Evolutionary conservation across 2,329 filamentous ascomycete species (phyloP), one percentile per base, ranked within the genome.

Genomic region (Chaetomiaceae sp.): DNA sequence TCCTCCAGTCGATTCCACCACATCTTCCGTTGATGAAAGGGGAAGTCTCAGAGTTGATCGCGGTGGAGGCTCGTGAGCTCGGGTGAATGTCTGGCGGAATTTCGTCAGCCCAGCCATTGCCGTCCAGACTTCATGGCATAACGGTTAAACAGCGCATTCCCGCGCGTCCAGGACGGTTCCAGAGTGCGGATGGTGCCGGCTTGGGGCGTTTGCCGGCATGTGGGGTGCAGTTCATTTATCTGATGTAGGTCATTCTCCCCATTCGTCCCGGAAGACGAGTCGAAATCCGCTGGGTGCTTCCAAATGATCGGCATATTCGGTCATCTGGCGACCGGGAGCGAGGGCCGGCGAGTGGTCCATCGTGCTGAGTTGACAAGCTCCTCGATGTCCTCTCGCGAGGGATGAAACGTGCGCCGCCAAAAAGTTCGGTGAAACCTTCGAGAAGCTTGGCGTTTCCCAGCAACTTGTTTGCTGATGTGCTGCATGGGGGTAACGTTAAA

Each of bases 201-300:
- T 22, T 31, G 36, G 39, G 27, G 37, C 36, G 48, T 39, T 19
- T 48, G 53, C 44, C 44, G 48, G 29, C 6, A 22, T 45, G 49
- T 52, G 53, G 53, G 48, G 48, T 36, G 33, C 22, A 46, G 50
- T 56, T 56, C 54, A 56, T 56, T 47, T 53, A 50, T 50, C 39
- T 49, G 44, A 48, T 29, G 48, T 23, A 12, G 1, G 15, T 36
- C n/a, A 34, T 6, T 27, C 44, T 39, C 42, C 43, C 31, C 39
- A 51, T 56, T 52, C 19, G 39, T 19, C 39, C 33, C 36, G 45
- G 31, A 33, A 14, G 9, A n/a, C 11, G 19, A 25, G 23, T 9
- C n/a, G 17, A 8, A 17, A 29, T 42, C 33, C n/a, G 19, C 22
- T 22, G 36, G 20, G 22, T 20, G n/a, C 29, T 4, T n/a, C 36